Conservation (phyloP, 441 rosid genomes). For the Adansonia madagascariensis region DNA sequence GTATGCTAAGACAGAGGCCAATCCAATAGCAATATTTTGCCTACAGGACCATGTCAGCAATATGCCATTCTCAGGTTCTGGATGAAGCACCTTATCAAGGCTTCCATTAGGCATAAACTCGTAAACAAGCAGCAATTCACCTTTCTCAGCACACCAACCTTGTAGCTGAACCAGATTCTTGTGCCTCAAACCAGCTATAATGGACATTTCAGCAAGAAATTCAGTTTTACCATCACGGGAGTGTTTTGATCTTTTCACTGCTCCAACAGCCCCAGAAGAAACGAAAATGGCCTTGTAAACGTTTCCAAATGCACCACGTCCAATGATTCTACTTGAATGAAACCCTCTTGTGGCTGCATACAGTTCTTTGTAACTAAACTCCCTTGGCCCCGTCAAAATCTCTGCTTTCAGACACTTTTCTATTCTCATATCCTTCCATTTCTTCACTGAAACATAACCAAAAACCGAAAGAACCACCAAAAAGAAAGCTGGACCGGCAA, state of each 20-base stretch:
- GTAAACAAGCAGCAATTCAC: conserved; percentile 80
- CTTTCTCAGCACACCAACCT: conserved; percentile 93
- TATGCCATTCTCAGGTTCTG: conserved; percentile 48
- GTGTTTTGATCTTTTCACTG: conserved; percentile 84
- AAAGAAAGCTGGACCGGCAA: conserved; percentile 79
- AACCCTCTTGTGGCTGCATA: conserved; percentile 78
- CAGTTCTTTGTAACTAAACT: conserved; percentile 75
- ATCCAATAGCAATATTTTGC: conserved; percentile 69
- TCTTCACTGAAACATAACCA: conserved; percentile 68
- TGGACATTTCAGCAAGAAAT: conserved; percentile 78
- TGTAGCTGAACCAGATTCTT: conserved; percentile 83
- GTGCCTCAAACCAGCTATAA: conserved; percentile 88
- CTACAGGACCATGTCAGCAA: conserved; percentile 68
- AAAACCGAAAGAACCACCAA: conserved; percentile 59
- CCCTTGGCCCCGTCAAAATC: conserved; percentile 66
- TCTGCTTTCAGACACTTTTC: conserved; percentile 67
- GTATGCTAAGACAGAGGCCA: conserved; percentile 81
- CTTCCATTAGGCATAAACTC: conserved; percentile 92
- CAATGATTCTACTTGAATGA: conserved; percentile 77
- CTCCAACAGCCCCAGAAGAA: conserved; percentile 60
- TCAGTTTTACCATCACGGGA: conserved; percentile 83
- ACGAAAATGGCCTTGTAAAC: conserved; percentile 75
- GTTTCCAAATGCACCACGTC: conserved; percentile 84
- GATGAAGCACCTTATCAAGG: conserved; percentile 76
- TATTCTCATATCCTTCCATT: conserved; percentile 53